Base-by-base conservation (phyloP, 768 basidiomycete species). In the Tulasnella sp. region DNA sequence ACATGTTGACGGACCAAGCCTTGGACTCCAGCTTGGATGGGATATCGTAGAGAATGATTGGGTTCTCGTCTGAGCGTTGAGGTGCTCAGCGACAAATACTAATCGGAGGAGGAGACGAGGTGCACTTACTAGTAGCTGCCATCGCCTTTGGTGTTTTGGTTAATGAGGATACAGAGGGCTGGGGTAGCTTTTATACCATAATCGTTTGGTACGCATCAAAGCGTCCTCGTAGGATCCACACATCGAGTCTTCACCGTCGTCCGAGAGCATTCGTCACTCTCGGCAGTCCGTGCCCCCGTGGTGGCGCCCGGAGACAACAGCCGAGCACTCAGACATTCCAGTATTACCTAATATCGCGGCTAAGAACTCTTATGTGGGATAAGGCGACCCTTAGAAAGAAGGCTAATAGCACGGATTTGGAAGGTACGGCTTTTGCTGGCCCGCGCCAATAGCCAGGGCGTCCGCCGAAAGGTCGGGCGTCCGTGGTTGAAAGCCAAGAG, bases 41-140 rank as follows among this genome's bases (percentile, higher is more conserved):
- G 23, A 80, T 73, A 39, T 80, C 79, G 44, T 80, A 78, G 29
- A 80, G 74, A 44, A 73, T 74, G 79, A 78, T 78, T 35, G 55
- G 48, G 35, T 55, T 72, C 20, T 35, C 71, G 1, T 20, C 71
- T 72, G 71, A 35, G n/a, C 4, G 61, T 67, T 18, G 29, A 16
- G 11, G 37, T 40, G 15, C 29, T 72, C n/a, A 40, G 71, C 15
- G 32, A 9, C n/a, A 35, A 39, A 18, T 2, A 15, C 40, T 9
- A 7, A 37, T 20, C 10, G 16, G 9, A 9, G 37, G 4, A 10
- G 7, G 70, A 23, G n/a, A 44, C 40, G 2, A 2, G 1, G 71
- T 10, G 7, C 7, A 40, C 71, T 42, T 20, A 72, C 71, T 29
- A 10, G 71, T 72, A 20, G 71, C 71, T 42, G 71, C 71, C 71